These are phyloP conservation scores for Aristolochia fimbriata DNA, from an alignment of 164 flowering plant species.

Conservation along the genomic window DNA sequence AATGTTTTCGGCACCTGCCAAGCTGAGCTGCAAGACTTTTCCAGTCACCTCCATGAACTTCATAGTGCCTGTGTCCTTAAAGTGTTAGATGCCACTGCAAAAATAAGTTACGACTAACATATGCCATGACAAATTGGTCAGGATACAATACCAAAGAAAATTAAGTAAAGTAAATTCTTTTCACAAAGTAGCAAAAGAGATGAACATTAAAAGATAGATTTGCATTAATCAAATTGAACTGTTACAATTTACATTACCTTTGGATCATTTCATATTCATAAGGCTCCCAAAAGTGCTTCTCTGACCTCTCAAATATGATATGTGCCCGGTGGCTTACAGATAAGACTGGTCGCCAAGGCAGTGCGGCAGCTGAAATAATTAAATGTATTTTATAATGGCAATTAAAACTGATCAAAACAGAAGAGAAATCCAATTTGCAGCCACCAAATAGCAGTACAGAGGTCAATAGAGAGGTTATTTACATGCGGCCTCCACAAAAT, in stretches of 20 bases:
- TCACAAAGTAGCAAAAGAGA: neutral
- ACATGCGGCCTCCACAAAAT: too few species aligned
- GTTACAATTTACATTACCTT: conserved; percentile 9
- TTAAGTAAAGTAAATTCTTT: neutral
- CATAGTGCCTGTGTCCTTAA: conserved; percentile 2
- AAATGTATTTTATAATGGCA: neutral
- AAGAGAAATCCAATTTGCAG: too few species aligned
- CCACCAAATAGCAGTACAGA: too few species aligned
- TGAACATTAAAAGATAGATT: neutral
- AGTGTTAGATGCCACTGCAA: too few species aligned
- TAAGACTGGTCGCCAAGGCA: conserved; percentile 38
- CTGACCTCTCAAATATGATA: conserved; percentile 36
- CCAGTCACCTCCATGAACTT: too few species aligned
- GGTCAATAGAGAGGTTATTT: too few species aligned
- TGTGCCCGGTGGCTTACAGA: conserved; percentile 46
- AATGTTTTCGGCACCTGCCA: too few species aligned
- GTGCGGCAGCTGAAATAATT: conserved; percentile 15
- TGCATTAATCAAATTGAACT: neutral
- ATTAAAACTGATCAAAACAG: too few species aligned
- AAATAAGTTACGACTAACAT: too few species aligned
- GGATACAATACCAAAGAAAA: too few species aligned
- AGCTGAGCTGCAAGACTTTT: too few species aligned
- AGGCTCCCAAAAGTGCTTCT: conserved; percentile 34
- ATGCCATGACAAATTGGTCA: too few species aligned
- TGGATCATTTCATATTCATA: conserved; percentile 36